Conservation (phyloP, 2,329 filamentous ascomycete genomes). For the Drechslerella coelobrocha region DNA sequence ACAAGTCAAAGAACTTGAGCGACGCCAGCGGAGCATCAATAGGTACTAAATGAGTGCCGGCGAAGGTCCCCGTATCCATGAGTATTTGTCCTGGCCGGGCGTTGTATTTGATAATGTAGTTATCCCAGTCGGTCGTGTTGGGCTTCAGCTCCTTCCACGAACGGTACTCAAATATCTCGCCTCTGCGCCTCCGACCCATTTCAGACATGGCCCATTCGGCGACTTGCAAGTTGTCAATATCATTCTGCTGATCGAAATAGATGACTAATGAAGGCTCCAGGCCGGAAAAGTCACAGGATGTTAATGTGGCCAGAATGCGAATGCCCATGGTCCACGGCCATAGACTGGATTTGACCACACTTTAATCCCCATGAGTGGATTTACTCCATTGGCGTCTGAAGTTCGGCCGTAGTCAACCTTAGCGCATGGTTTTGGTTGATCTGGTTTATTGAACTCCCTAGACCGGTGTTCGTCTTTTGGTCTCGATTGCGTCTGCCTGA, state of each 20-base stretch:
- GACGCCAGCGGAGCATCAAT: background rate
- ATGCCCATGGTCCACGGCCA: conserved; percentile 18
- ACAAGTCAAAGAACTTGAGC: conserved; percentile 16
- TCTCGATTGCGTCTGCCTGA: background rate
- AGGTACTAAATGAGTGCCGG: background rate
- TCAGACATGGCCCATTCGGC: conserved; percentile 34
- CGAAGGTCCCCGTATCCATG: background rate
- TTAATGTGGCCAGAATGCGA: conserved; percentile 14
- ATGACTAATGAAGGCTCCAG: conserved; percentile 5
- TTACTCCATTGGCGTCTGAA: background rate
- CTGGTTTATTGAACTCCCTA: background rate
- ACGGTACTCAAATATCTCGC: conserved; percentile 2
- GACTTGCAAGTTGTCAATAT: conserved; percentile 15
- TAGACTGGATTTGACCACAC: conserved; percentile 10
- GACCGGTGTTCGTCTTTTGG: background rate
- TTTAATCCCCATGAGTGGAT: conserved; percentile 5
- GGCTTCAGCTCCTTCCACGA: conserved; percentile 33
- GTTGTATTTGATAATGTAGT: conserved; percentile 16
- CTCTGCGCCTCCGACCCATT: background rate
- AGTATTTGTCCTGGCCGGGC: conserved; percentile 23
- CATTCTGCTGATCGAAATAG: conserved; percentile 12
- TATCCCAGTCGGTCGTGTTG: conserved; percentile 2
- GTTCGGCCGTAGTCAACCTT: background rate
- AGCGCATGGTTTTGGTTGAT: conserved; percentile 10
- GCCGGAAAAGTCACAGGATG: background rate